A percentile compares a stretch with the other conserved stretches of the same genome.
Evolutionary conservation across 2,329 filamentous ascomycete species (phyloP).

Genomic region (Clonostachys sp.): DNA sequence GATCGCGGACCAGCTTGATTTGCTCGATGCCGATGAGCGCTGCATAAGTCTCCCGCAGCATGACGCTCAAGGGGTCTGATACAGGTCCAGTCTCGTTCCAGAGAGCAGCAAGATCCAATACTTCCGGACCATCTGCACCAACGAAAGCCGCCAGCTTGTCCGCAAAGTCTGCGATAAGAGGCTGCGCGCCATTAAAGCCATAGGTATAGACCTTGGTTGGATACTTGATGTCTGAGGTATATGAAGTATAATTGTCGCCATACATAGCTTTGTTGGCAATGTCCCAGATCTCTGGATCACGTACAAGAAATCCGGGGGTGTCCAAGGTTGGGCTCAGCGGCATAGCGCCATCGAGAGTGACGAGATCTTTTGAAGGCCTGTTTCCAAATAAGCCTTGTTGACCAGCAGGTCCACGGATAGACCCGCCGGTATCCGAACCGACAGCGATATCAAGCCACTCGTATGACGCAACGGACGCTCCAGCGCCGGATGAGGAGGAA

Average conservation of each 20-base stretch:
- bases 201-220: slow-evolving; percentile 19
- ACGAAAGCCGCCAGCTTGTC: slow-evolving; percentile 17
- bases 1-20: slow-evolving; percentile 25
- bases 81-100: slow-evolving; percentile 17
- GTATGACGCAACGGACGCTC: slow-evolving; percentile 30
- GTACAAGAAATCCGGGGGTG: slow-evolving; percentile 34
- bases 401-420: slow-evolving; percentile 37
- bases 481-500: slow-evolving; percentile 36
- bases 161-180: slow-evolving; percentile 12
- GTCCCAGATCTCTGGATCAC: slow-evolving; percentile 27
- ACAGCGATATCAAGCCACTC: slow-evolving; percentile 37
- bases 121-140: slow-evolving; percentile 7
- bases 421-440: slow-evolving; percentile 35
- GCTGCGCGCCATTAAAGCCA: slow-evolving; percentile 13
- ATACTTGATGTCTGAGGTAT: slow-evolving; percentile 14
- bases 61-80: slow-evolving; percentile 6
- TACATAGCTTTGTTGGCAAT: slow-evolving; percentile 21
- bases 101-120: slow-evolving; percentile 11
- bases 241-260: slow-evolving; percentile 23
- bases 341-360: slow-evolving; percentile 32
- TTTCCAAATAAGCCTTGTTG: slow-evolving; percentile 38
- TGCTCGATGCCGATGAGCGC: slow-evolving; percentile 30
- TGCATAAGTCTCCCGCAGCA: slow-evolving; percentile 26
- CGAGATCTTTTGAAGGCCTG: slow-evolving; percentile 32
- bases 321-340: slow-evolving; percentile 35